phyloP scores from a whole-genome alignment of 495 filamentous ascomycete species.

The Ramalina peruviana region DNA sequence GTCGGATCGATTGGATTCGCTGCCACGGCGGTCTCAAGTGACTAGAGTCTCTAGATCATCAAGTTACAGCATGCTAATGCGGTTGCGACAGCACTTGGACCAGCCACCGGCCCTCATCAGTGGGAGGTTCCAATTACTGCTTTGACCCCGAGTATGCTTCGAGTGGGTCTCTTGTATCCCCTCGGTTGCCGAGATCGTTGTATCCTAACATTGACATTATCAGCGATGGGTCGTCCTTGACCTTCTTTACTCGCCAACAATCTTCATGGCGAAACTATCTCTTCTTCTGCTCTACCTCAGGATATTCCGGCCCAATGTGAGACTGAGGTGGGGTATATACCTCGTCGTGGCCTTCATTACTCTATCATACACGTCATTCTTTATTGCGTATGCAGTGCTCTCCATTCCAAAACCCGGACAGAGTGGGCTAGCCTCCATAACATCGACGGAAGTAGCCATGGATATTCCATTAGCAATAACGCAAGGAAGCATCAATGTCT shows the following conservation, averaged over 20 bases:
- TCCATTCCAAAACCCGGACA: constrained; percentile 1
- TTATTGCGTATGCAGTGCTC: not conserved
- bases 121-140: constrained; percentile 1
- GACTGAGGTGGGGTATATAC: constrained; percentile 7
- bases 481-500: constrained; percentile 3
- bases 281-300: constrained; percentile 13
- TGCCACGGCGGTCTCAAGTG: constrained; percentile 5
- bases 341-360: constrained; percentile 4
- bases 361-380: constrained; percentile 3
- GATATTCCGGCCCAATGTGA: constrained; percentile 8
- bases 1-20: constrained; percentile 9
- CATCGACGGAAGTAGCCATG: not conserved
- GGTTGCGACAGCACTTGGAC: not conserved
- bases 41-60: not conserved
- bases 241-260: too few species aligned
- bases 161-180: too few species aligned
- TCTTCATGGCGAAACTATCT: constrained; percentile 1
- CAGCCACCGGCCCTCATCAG: constrained; percentile 8
- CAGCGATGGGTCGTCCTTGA: too few species aligned
- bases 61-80: not conserved
- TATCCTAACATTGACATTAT: not conserved
- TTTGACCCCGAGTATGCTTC: too few species aligned
- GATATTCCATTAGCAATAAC: not conserved
- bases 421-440: not conserved
- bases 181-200: too few species aligned